Evolutionary conservation across 148 eudicot species (phyloP).

Genomic region (Cornus controversa): DNA sequence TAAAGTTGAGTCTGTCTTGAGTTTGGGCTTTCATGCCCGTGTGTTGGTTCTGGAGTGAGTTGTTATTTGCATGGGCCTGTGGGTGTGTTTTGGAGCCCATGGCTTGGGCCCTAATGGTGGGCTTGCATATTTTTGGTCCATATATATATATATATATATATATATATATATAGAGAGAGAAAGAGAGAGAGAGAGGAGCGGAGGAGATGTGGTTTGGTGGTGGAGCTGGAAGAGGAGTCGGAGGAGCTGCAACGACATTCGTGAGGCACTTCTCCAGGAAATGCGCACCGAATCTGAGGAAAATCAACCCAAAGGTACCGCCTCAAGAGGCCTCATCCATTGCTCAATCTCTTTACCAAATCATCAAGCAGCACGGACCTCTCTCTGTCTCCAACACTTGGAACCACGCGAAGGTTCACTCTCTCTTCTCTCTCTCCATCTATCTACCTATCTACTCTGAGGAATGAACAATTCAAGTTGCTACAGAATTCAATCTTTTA

Average conservation of each 20-base stretch:
- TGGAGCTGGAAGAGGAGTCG: not conserved
- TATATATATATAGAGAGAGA: too few species aligned
- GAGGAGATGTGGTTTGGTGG: conserved; percentile 29
- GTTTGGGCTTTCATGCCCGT: too few species aligned
- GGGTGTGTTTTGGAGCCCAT: too few species aligned
- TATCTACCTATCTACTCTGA: not conserved
- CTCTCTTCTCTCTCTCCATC: not conserved
- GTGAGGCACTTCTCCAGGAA: conserved; percentile 25
- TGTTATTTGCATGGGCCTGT: too few species aligned
- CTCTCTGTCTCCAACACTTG: conserved; percentile 41
- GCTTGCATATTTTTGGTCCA: too few species aligned
- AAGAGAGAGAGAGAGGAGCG: not conserved
- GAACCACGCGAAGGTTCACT: conserved; percentile 36
- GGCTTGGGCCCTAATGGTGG: too few species aligned
- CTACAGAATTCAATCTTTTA: not conserved
- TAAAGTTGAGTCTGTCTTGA: too few species aligned
- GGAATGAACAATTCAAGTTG: not conserved
- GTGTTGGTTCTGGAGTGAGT: too few species aligned
- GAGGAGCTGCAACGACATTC: conserved; percentile 4
- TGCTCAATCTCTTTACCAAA: conserved; percentile 30
- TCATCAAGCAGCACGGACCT: conserved; percentile 43
- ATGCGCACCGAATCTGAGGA: conserved; percentile 37
- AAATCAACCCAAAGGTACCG: conserved; percentile 45
- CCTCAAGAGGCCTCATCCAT: conserved; percentile 35
- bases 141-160: too few species aligned